Evolutionary conservation across 116 monocot genomes (phyloP).

Genomic region (Cymodocea nodosa): DNA sequence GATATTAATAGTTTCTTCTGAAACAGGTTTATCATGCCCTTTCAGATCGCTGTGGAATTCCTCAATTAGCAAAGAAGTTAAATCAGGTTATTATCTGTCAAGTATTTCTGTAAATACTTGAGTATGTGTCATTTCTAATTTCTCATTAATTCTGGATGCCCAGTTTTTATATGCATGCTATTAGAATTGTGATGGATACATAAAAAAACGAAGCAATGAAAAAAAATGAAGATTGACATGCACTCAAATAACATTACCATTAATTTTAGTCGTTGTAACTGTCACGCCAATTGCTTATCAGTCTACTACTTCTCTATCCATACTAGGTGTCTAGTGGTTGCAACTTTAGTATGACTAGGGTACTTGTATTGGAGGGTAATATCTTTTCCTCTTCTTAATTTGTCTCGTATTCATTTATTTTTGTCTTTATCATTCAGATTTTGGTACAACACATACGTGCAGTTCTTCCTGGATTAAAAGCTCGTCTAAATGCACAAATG

Average conservation of each 20-base stretch:
- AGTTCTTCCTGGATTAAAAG: conserved; percentile 73
- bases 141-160: neutral
- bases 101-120: neutral
- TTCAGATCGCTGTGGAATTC: conserved; percentile 71
- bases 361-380: neutral
- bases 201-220: too few species aligned
- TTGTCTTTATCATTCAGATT: conserved; percentile 31
- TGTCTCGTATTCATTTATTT: neutral
- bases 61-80: conserved; percentile 78
- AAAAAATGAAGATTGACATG: too few species aligned
- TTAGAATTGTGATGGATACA: too few species aligned
- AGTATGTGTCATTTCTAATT: neutral
- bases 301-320: too few species aligned
- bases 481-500: conserved; percentile 65
- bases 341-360: too few species aligned
- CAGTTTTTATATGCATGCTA: neutral
- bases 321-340: too few species aligned
- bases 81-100: conserved; percentile 47
- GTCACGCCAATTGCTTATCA: too few species aligned
- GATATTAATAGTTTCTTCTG: neutral
- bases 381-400: neutral
- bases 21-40: conserved; percentile 73
- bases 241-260: too few species aligned
- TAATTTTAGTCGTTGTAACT: too few species aligned
- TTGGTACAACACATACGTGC: conserved; percentile 67